Evolutionary conservation across 2,329 filamentous ascomycete species (phyloP).

Genomic region (Aspergillus novoparasiticus): DNA sequence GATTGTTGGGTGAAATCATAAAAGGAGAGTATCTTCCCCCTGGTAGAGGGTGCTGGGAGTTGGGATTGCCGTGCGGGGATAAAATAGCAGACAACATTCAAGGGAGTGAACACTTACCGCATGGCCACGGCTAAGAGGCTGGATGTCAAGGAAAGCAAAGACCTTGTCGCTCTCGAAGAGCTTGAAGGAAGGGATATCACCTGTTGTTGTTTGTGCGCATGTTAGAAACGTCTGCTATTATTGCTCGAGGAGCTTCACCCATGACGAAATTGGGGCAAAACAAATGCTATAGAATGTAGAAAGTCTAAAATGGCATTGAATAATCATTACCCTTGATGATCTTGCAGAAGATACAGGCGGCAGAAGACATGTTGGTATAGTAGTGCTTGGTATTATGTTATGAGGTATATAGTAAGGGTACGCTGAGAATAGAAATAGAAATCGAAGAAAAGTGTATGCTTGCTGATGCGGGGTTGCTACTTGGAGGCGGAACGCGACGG

Average conservation of each 20-base stretch:
- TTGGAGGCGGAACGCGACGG: constrained; percentile 12
- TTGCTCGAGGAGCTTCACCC: background rate
- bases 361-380: constrained; percentile 36
- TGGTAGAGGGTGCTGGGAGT: background rate
- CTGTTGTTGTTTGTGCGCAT: constrained; percentile 49
- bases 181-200: constrained; percentile 95
- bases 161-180: constrained; percentile 93
- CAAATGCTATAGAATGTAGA: background rate
- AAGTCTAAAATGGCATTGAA: background rate
- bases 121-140: constrained; percentile 84
- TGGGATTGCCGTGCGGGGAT: constrained; percentile 22
- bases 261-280: background rate
- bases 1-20: background rate
- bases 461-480: constrained; percentile 21
- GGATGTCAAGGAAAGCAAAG: constrained; percentile 94
- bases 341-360: constrained; percentile 93
- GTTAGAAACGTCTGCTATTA: constrained; percentile 10
- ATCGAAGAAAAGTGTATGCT: constrained; percentile 15
- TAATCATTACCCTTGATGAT: constrained; percentile 80
- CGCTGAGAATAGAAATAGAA: background rate
- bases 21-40: too few relatives aligned
- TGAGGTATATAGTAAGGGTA: background rate
- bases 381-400: background rate
- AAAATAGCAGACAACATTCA: background rate
- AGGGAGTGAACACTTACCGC: constrained; percentile 62